Evolutionary conservation across 345 rosid species (phyloP).

Genomic region (Pseudoturritis turrita): DNA sequence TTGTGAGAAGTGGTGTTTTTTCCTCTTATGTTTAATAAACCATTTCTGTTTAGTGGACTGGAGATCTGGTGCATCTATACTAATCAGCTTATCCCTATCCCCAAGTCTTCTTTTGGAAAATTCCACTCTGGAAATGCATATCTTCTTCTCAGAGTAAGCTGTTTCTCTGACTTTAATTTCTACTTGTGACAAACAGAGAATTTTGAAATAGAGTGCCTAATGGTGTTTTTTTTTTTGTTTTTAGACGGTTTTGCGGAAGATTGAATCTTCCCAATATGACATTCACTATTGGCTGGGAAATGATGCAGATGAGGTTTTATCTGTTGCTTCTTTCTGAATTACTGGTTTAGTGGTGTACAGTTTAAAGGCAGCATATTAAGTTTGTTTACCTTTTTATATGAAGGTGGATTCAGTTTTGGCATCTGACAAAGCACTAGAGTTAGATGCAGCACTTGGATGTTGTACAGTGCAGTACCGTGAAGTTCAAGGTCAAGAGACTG

Average conservation of each 20-base stretch:
- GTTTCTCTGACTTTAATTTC: not conserved
- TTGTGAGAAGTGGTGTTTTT: not conserved
- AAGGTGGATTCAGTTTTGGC: slow-evolving; percentile 65
- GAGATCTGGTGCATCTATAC: slow-evolving; percentile 78
- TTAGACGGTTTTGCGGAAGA: slow-evolving; percentile 60
- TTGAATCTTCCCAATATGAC: slow-evolving; percentile 50
- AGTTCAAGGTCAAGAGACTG: slow-evolving; percentile 84
- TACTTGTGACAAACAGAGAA: not conserved
- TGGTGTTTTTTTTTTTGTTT: slow-evolving; percentile 11
- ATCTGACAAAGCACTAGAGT: slow-evolving; percentile 72
- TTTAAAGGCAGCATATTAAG: slow-evolving; percentile 9
- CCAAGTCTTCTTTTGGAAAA: slow-evolving; percentile 59
- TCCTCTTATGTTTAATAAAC: slow-evolving; percentile 16
- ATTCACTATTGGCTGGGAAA: slow-evolving; percentile 87
- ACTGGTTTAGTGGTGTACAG: too few species aligned
- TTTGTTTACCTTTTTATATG: slow-evolving; percentile 8
- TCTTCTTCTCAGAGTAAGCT: slow-evolving; percentile 57
- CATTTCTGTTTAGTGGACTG: slow-evolving; percentile 44
- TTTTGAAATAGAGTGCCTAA: not conserved
- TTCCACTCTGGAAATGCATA: slow-evolving; percentile 71
- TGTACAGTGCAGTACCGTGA: slow-evolving; percentile 84
- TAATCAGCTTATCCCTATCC: slow-evolving; percentile 44
- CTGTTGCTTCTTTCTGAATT: not conserved
- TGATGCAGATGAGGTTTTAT: slow-evolving; percentile 58
- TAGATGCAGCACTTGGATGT: slow-evolving; percentile 73